These are phyloP conservation scores for Teratosphaeria viscida DNA, from an alignment of 2,329 filamentous ascomycete genomes.

Conservation along the genomic window DNA sequence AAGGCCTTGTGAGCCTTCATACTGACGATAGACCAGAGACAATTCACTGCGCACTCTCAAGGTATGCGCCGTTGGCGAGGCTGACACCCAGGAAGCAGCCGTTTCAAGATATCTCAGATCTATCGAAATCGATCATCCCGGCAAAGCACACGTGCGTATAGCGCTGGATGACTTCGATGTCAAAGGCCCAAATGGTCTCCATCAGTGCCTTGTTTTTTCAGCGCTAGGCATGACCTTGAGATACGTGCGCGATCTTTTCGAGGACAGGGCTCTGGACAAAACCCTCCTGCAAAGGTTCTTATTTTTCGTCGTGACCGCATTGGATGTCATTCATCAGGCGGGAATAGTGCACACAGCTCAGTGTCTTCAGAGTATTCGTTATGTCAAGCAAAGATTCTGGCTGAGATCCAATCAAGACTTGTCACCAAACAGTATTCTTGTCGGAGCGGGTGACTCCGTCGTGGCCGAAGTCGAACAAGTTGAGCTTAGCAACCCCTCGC, in stretches of 20 bases:
- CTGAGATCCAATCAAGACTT: background rate
- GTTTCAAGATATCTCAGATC: background rate
- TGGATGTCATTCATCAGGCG: background rate
- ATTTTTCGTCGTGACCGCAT: background rate
- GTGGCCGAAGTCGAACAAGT: background rate
- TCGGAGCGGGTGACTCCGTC: background rate
- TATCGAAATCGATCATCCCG: background rate
- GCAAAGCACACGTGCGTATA: background rate
- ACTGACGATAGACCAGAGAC: background rate
- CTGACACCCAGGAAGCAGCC: background rate
- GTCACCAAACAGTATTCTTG: background rate
- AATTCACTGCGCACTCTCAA: background rate
- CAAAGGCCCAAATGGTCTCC: conserved; percentile 3
- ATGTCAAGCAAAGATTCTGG: background rate
- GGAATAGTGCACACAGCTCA: background rate
- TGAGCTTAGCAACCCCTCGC: conserved; percentile 2
- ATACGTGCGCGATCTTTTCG: background rate
- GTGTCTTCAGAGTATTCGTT: background rate
- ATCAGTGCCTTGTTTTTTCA: conserved; percentile 15
- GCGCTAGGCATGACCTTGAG: conserved; percentile 6
- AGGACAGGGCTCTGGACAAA: background rate
- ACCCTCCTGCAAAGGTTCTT: background rate
- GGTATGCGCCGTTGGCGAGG: background rate
- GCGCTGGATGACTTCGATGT: background rate
- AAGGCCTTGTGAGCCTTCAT: no score